Base-by-base conservation (phyloP, 75 land plant species). In the Pseudotsuga menziesii region DNA sequence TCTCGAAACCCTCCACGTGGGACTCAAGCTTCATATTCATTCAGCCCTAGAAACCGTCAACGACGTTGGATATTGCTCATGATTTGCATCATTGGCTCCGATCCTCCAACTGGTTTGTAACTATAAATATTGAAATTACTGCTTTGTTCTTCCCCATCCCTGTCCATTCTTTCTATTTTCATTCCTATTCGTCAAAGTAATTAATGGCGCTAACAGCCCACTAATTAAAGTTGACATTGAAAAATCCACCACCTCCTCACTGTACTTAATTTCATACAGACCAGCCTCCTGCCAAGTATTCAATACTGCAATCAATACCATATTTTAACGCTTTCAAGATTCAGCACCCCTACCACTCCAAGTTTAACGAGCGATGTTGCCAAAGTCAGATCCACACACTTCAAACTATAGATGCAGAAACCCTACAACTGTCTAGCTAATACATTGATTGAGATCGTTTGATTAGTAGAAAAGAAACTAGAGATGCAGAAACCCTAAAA, bases 261-360 rank as follows among this genome's bases (percentile, higher is more conserved):
- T 23, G 48, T 36, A 48, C 54, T 36, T n/a, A 69, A 41, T 69
- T 36, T 41, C 9, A 41, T 41, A 23, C 13, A n/a, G 32, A 69
- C 72, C 72, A 69, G 44, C n/a, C 48, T 32, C n/a, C 72, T 69
- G 72, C 72, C 72, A 41, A 20, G n/a, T 41, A 36, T 36, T 69
- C 72, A 69, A 69, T 41, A 41, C 72, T 69, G 15, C 72, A 69
- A 41, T 69, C 23, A 69, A 69, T 69, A 69, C 22, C 54, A 36
- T 41, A 41, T n/a, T 41, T 7, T 48, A 69, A 69, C 20, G 52
- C 13, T 14, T 69, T n/a, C 11, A 69, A 69, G 25, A 19, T 44
- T 4, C 3, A 69, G 48, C 22, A 1, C 8, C 25, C 19, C 54
- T 9, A 48, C 11, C 9, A 48, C 54, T 0, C 54, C 54, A 48